Percentiles rank a stretch among this genome's conserved stretches.
phyloP scores from a whole-genome alignment of 148 eudicot species.

The Chenopodium album region DNA sequence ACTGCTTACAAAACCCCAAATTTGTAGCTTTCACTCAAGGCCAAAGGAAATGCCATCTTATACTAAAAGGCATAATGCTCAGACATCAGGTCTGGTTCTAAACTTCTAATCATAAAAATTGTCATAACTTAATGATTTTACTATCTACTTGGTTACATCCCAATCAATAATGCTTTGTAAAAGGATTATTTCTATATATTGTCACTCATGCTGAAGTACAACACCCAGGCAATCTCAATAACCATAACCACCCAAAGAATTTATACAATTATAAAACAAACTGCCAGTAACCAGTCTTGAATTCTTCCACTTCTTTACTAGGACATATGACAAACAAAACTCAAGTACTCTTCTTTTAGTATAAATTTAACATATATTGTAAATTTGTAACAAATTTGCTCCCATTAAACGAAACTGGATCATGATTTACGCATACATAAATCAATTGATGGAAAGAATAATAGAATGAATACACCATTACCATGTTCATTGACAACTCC shows the following conservation, averaged over 20 bases:
- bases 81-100: neutral
- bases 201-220: neutral
- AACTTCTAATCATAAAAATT: neutral
- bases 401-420: neutral
- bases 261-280: neutral
- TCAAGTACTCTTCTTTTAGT: neutral
- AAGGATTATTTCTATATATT: neutral
- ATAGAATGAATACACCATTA: neutral
- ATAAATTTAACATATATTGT: neutral
- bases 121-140: neutral
- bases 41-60: neutral
- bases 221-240: neutral
- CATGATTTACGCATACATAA: neutral
- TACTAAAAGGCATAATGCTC: neutral
- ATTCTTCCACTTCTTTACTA: neutral
- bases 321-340: neutral
- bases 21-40: neutral
- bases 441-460: neutral
- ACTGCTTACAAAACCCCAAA: neutral
- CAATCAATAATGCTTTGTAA: neutral
- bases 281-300: neutral
- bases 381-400: neutral
- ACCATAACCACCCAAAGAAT: neutral
- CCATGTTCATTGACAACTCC: neutral
- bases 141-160: neutral